phyloP scores from a whole-genome alignment of 306 rosid genomes.

The Quercus aquifolioides region DNA sequence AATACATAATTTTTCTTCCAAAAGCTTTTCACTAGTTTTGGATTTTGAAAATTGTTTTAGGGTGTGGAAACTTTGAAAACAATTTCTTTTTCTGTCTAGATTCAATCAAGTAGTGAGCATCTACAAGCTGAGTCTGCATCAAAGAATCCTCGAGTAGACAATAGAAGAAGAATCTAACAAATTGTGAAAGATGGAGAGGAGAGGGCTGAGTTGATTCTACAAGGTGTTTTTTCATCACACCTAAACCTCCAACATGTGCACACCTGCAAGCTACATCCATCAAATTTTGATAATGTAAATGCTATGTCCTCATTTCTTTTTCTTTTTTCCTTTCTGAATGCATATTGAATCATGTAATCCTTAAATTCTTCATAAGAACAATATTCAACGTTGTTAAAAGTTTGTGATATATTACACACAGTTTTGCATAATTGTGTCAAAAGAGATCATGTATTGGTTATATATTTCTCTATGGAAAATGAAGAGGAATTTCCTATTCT shows the following conservation, averaged over 20 bases:
- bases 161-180: constrained; percentile 73
- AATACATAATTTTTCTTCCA: background rate
- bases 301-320: background rate
- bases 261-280: background rate
- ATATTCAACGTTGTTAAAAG: background rate
- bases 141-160: constrained; percentile 67
- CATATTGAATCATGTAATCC: background rate
- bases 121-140: constrained; percentile 45
- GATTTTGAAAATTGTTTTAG: background rate
- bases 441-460: background rate
- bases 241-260: background rate
- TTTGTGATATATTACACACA: background rate
- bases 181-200: background rate
- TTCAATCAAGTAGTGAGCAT: constrained; percentile 56
- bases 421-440: background rate
- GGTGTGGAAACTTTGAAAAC: background rate
- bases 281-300: background rate
- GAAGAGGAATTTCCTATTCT: background rate
- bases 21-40: background rate
- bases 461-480: background rate
- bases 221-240: background rate
- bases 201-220: background rate
- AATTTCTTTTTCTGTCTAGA: constrained; percentile 38
- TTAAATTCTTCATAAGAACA: background rate
- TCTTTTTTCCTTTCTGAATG: background rate